Base-by-base conservation (phyloP, 192 early-diverging fungal species). In the Mortierella claussenii region DNA sequence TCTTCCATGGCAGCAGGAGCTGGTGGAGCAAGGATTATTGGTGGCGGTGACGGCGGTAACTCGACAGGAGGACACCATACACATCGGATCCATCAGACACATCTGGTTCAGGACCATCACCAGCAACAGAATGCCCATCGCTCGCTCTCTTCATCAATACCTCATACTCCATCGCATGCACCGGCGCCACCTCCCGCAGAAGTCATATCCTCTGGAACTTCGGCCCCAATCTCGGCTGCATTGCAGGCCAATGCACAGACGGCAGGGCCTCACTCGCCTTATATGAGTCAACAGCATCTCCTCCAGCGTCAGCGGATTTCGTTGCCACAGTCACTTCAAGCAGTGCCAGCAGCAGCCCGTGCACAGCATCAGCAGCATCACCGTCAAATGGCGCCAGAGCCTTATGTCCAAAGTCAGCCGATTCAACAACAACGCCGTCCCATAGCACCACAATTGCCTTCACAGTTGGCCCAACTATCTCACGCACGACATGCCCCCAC, bases 1-100 rank as follows among this genome's bases (percentile, higher is more conserved):
- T 28, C 78, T 21, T 73, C 78, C 2, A 46, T 65, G 20, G 57
- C 56, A 6, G 20, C 79, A 23, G 78, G 67, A 21, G 42, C 64
- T 44, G 47, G 36, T 15, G 75, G 65, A 18, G 28, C 68, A 56
- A 65, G 68, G 48, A 65, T 79, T 46, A 56, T 79, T 58, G 67
- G 68, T 43, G 61, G 65, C 15, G 60, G 60, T 20, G 61, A 61
- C 2, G 66, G 55, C 12, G 60, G 66, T 30, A 42, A 43, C 42
- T 36, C 52, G 1, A 54, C 45, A 32, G 58, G 57, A 20, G 58
- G 57, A 20, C 56, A 66, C 23, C 37, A 62, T 30, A 34, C 50
- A 50, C 56, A 43, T 27, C 23, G 21, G 6, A 34, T 28, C 12
- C 56, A 48, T 26, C 59, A 34, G 15, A 24, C 42, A n/a, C 50